phyloP scores from a whole-genome alignment of 1,284 basidiomycete species.

The Fomes fomentarius region DNA sequence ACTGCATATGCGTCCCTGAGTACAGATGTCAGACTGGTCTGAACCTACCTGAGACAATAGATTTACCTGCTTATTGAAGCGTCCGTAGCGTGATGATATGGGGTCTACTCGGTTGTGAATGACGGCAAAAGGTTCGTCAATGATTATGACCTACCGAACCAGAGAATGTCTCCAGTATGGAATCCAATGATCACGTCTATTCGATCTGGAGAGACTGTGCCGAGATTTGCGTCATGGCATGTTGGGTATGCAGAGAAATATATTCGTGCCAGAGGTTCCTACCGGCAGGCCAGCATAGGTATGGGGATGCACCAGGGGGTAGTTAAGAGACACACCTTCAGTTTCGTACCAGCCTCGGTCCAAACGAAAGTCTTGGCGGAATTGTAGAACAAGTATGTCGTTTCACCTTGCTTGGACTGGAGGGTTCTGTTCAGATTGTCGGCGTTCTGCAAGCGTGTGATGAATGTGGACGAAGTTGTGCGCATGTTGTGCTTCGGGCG shows the following conservation, averaged over 20 bases:
- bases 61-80: slow-evolving; percentile 88
- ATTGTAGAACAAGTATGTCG: slow-evolving; percentile 85
- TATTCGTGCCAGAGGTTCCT: slow-evolving; percentile 88
- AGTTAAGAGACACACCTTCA: slow-evolving; percentile 63
- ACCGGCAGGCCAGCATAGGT: slow-evolving; percentile 4
- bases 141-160: slow-evolving; percentile 67
- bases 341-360: slow-evolving; percentile 78
- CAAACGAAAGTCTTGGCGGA: slow-evolving; percentile 79
- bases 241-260: slow-evolving; percentile 88
- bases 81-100: slow-evolving; percentile 82
- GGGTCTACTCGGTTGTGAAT: slow-evolving; percentile 58
- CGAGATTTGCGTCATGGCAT: slow-evolving; percentile 85
- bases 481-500: slow-evolving; percentile 88
- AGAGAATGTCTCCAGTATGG: slow-evolving; percentile 89
- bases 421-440: slow-evolving; percentile 79
- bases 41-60: not conserved
- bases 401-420: slow-evolving; percentile 80
- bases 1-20: slow-evolving; percentile 78
- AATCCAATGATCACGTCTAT: slow-evolving; percentile 95
- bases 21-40: slow-evolving; percentile 13
- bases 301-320: not conserved
- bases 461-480: slow-evolving; percentile 88
- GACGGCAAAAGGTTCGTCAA: not conserved
- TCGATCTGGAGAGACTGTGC: slow-evolving; percentile 76
- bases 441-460: slow-evolving; percentile 79